phyloP scores from a whole-genome alignment of 2,329 filamentous ascomycete species.

The Aspergillus sp. region DNA sequence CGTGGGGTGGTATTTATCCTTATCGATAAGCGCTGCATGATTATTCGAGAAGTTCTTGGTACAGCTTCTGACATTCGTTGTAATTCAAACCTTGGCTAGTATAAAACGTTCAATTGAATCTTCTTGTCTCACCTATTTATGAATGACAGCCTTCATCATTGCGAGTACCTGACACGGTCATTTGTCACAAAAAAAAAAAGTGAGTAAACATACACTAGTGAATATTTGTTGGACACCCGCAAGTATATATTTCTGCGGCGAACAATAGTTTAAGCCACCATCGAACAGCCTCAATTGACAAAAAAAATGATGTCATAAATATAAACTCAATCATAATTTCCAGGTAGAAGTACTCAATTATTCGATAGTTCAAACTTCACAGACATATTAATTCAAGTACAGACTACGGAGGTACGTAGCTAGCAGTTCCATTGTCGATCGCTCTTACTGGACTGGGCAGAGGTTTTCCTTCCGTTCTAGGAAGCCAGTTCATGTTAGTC shows the following conservation, averaged over 20 bases:
- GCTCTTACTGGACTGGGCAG: not conserved
- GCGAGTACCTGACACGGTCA: too few species aligned
- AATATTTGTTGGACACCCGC: too few species aligned
- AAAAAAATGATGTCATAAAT: too few species aligned
- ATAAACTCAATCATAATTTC: too few species aligned
- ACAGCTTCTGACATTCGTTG: not conserved
- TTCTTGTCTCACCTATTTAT: too few species aligned
- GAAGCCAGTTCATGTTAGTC: not conserved
- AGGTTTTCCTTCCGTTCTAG: not conserved
- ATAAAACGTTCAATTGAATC: not conserved
- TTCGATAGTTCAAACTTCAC: too few species aligned
- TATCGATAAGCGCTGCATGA: constrained; percentile 26
- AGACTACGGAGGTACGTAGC: not conserved
- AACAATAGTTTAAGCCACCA: not conserved
- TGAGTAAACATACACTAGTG: too few species aligned
- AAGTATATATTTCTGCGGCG: not conserved
- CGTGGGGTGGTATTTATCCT: constrained; percentile 16
- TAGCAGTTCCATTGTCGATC: not conserved
- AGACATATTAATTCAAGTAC: not conserved
- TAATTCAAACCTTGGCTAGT: not conserved
- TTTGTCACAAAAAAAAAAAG: too few species aligned
- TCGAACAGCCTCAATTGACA: not conserved
- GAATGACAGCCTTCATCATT: too few species aligned
- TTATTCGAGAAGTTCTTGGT: not conserved
- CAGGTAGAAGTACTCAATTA: too few species aligned